Evolutionary conservation across 176 grass and related monocot genomes (phyloP).

Genomic region (Avena sativa): DNA sequence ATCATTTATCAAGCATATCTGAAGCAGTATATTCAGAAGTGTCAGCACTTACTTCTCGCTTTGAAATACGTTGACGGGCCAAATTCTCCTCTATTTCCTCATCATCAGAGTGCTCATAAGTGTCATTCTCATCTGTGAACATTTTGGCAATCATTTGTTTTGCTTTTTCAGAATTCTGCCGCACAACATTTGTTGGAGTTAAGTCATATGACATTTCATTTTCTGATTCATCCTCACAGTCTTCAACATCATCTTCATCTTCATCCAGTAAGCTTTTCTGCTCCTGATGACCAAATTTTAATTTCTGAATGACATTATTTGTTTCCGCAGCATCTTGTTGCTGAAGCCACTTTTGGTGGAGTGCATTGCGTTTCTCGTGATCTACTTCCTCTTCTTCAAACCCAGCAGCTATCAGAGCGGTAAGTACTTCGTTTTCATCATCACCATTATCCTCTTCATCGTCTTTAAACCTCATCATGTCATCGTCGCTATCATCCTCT

Average conservation of each 20-base stretch:
- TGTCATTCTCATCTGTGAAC: constrained; percentile 87
- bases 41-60: constrained; percentile 61
- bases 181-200: constrained; percentile 60
- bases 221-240: constrained; percentile 53
- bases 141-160: constrained; percentile 83
- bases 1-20: constrained; percentile 21
- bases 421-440: constrained; percentile 79
- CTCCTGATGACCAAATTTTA: constrained; percentile 65
- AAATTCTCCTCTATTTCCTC: constrained; percentile 87
- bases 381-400: constrained; percentile 81
- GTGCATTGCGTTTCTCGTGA: constrained; percentile 73
- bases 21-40: constrained; percentile 32
- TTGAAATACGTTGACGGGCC: constrained; percentile 63
- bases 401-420: constrained; percentile 85
- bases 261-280: constrained; percentile 59
- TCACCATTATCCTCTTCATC: constrained; percentile 71
- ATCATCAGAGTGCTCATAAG: constrained; percentile 84
- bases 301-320: constrained; percentile 76
- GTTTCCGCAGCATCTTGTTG: constrained; percentile 84
- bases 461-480: constrained; percentile 83
- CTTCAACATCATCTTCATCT: constrained; percentile 65
- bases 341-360: constrained; percentile 94
- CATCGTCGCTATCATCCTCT: constrained; percentile 98
- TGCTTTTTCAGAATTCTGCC: constrained; percentile 75
- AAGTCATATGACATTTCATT: constrained; percentile 64